These are phyloP conservation scores for Pythium aristosporum DNA, from an alignment of 352 stramenopile genomes.

Conservation along the genomic window DNA sequence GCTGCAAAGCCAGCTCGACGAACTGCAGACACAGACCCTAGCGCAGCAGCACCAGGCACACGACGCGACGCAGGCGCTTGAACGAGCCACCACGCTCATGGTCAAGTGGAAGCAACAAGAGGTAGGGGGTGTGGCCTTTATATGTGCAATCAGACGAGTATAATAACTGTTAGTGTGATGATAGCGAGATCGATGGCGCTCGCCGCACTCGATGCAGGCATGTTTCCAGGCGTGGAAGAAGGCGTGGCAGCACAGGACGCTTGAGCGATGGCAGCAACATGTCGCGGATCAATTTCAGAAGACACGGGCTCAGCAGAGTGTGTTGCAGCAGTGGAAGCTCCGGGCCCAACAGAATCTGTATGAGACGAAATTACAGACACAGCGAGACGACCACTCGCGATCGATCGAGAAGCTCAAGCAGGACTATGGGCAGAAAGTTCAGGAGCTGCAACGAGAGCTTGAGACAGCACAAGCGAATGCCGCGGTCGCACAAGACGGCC, in stretches of 20 bases:
- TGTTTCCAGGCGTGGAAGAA: conserved; percentile 23
- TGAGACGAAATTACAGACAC: conserved; percentile 10
- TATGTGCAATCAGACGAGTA: background rate
- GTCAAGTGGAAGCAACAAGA: conserved; percentile 19
- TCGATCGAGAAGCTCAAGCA: background rate
- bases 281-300: conserved; percentile 12
- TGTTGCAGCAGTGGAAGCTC: conserved; percentile 22
- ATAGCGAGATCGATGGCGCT: conserved; percentile 9
- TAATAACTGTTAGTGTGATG: background rate
- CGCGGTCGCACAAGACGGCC: conserved; percentile 37
- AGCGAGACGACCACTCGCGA: background rate
- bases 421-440: background rate
- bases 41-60: conserved; percentile 20
- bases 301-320: conserved; percentile 13
- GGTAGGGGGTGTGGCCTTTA: background rate
- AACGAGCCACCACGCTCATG: conserved; percentile 11
- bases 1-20: conserved; percentile 45
- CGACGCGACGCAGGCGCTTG: background rate
- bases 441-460: conserved; percentile 44
- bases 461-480: conserved; percentile 37
- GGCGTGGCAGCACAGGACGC: conserved; percentile 2
- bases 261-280: conserved; percentile 12
- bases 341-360: conserved; percentile 14
- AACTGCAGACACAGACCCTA: conserved; percentile 31
- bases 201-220: conserved; percentile 5